phyloP scores from a whole-genome alignment of 1,284 basidiomycete species.

The Puccinia hordei region DNA sequence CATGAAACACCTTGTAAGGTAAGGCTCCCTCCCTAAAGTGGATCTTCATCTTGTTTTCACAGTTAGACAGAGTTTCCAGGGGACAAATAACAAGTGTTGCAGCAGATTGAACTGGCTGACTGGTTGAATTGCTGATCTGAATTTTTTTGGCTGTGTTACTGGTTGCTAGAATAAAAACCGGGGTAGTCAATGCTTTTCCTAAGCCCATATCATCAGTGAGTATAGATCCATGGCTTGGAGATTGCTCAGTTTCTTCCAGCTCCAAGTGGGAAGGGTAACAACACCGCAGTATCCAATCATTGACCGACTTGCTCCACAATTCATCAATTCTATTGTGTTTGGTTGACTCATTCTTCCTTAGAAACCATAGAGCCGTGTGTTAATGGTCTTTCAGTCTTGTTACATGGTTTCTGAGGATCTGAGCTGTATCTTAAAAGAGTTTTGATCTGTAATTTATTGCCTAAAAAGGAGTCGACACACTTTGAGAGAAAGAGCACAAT shows the following conservation, averaged over 20 bases:
- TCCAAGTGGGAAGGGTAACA: background rate
- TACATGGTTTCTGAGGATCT: too few relatives aligned
- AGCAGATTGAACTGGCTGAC: constrained; percentile 3
- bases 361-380: too few relatives aligned
- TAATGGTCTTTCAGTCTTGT: too few relatives aligned
- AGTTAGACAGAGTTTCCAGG: background rate
- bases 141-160: background rate
- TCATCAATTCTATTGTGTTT: too few relatives aligned
- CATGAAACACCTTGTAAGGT: too few relatives aligned
- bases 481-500: too few relatives aligned
- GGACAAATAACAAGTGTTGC: constrained; percentile 8
- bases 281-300: background rate
- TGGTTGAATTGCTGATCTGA: background rate
- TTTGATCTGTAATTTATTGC: too few relatives aligned
- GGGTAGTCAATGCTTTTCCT: constrained; percentile 4
- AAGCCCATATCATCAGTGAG: background rate
- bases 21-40: too few relatives aligned
- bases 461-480: too few relatives aligned
- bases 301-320: background rate
- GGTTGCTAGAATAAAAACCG: background rate
- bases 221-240: background rate
- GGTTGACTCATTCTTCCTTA: too few relatives aligned
- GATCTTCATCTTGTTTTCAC: background rate
- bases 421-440: too few relatives aligned
- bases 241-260: background rate